Evolutionary conservation across 257 asterid species (phyloP).

Genomic region (Solanum commersonii): DNA sequence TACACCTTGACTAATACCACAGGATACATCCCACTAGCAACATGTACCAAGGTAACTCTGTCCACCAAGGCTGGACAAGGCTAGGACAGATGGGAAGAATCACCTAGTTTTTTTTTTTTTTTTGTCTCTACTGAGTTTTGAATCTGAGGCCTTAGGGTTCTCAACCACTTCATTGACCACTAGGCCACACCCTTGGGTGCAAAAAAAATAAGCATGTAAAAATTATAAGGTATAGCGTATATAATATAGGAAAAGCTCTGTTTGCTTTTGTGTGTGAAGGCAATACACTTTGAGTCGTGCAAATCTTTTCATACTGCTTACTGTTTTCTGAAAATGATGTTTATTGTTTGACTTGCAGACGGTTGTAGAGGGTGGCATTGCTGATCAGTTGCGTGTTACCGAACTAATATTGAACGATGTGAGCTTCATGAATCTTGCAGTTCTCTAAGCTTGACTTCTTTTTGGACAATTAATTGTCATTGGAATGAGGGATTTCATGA

Average conservation of each 20-base stretch:
- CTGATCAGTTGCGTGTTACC: constrained; percentile 76
- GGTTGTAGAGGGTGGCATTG: constrained; percentile 70
- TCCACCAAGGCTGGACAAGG: not conserved
- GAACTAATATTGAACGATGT: constrained; percentile 83
- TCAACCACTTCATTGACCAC: not conserved
- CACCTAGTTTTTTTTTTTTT: not conserved
- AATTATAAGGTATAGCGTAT: not conserved
- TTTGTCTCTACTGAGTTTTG: not conserved
- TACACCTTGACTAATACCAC: not conserved
- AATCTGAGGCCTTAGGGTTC: not conserved
- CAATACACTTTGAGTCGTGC: not conserved
- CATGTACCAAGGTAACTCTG: not conserved
- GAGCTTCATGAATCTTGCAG: constrained; percentile 15
- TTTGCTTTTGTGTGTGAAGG: not conserved
- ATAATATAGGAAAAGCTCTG: not conserved
- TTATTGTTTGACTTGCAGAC: constrained; percentile 34
- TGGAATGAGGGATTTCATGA: not conserved
- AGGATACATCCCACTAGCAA: not conserved
- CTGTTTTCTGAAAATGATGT: not conserved
- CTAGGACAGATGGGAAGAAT: not conserved
- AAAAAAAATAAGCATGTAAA: too few species aligned
- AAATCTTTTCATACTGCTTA: not conserved
- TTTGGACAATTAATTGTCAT: not conserved
- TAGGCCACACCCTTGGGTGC: not conserved
- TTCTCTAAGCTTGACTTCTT: not conserved